Conservation (phyloP, 2,329 filamentous ascomycete genomes). For the Parastagonospora avenae region DNA sequence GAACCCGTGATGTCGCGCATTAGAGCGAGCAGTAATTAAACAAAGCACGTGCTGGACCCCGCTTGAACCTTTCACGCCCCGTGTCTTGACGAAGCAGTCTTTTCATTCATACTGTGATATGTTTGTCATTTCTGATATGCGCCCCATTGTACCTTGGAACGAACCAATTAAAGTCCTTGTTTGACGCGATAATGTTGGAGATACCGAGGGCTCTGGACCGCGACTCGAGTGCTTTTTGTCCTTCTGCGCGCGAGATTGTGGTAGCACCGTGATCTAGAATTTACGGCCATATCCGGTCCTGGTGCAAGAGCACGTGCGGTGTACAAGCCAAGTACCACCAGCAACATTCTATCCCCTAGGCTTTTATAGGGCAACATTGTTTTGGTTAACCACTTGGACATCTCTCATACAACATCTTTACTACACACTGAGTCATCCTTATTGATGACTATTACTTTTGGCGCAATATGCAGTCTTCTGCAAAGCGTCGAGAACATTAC, state of each 20-base stretch:
- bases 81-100: not conserved
- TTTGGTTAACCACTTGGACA: not conserved
- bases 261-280: not conserved
- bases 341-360: not conserved
- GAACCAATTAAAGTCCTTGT: not conserved
- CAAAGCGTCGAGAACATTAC: constrained; percentile 65
- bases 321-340: not conserved
- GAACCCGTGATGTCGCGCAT: constrained; percentile 33
- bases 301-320: not conserved
- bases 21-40: constrained; percentile 25
- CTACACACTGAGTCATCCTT: not conserved
- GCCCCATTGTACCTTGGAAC: not conserved
- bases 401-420: not conserved
- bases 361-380: not conserved
- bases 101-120: not conserved
- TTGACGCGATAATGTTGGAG: constrained; percentile 4
- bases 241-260: not conserved
- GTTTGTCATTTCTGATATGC: not conserved
- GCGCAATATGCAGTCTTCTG: constrained; percentile 74
- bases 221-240: not conserved
- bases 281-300: not conserved
- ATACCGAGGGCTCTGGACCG: constrained; percentile 1
- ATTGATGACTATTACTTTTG: constrained; percentile 69
- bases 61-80: constrained; percentile 10
- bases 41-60: constrained; percentile 15